Conservation (phyloP, 208 protist genomes). For the Acanthamoeba healyi region DNA sequence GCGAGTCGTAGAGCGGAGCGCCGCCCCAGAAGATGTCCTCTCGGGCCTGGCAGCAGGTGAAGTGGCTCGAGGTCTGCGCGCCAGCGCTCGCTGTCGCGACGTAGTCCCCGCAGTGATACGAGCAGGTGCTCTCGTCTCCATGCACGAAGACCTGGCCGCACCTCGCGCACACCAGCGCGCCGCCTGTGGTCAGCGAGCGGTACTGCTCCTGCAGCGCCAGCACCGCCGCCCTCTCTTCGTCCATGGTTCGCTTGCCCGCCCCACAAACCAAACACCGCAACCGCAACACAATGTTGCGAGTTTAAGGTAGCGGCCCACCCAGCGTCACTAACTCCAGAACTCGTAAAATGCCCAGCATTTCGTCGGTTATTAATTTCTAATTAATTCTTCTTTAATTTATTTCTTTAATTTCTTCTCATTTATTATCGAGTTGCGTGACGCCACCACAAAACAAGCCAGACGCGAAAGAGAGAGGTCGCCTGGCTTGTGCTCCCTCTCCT, state of each 20-base stretch:
- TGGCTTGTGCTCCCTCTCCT: background rate
- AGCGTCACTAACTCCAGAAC: background rate
- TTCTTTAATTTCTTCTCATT: too few species aligned
- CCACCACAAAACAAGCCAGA: background rate
- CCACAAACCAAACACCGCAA: too few species aligned
- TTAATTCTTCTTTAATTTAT: too few species aligned
- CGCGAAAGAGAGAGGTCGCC: background rate
- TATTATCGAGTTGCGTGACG: background rate
- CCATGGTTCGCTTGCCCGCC: too few species aligned
- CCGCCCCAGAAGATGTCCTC: conserved; percentile 35
- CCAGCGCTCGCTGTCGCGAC: too few species aligned
- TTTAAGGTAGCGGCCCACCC: too few species aligned
- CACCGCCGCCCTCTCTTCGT: background rate
- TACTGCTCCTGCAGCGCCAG: background rate
- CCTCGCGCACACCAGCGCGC: background rate
- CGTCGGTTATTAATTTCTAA: background rate
- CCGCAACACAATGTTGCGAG: too few species aligned
- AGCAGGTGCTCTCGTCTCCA: background rate
- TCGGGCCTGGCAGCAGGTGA: background rate
- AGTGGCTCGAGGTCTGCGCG: background rate
- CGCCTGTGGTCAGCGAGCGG: background rate
- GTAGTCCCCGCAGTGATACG: background rate
- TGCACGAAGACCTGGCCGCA: background rate
- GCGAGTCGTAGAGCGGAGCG: background rate
- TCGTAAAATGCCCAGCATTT: background rate